Conservation (phyloP, 495 filamentous ascomycete species). For the Talaromyces thailandensis region DNA sequence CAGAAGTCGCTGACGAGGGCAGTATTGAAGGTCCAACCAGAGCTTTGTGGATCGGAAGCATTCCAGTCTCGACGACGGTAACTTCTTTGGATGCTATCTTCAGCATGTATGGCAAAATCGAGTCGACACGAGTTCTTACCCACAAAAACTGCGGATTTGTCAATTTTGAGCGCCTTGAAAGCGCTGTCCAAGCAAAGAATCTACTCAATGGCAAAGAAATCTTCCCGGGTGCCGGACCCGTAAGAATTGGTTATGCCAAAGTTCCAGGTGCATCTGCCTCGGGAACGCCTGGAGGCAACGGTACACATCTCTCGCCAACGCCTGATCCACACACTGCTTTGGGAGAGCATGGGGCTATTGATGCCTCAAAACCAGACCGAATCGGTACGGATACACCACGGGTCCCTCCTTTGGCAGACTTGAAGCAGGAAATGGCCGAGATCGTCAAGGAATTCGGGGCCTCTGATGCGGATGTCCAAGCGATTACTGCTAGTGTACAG, state of each 20-base stretch:
- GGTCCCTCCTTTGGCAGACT: constrained; percentile 63
- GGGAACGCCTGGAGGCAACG: constrained; percentile 76
- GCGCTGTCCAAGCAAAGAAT: constrained; percentile 78
- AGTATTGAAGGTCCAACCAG: constrained; percentile 85
- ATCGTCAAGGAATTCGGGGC: constrained; percentile 90
- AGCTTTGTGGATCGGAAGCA: constrained; percentile 94
- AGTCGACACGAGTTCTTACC: constrained; percentile 86
- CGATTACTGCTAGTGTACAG: constrained; percentile 66
- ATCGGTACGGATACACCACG: constrained; percentile 45
- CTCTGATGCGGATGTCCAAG: constrained; percentile 62
- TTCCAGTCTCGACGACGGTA: constrained; percentile 93
- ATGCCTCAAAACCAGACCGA: constrained; percentile 17
- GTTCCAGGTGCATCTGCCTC: constrained; percentile 73
- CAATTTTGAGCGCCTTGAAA: constrained; percentile 86
- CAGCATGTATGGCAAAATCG: constrained; percentile 78
- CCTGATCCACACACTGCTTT: constrained; percentile 58
- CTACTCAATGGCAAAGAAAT: constrained; percentile 94
- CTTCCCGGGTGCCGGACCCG: constrained; percentile 91
- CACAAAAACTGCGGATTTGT: constrained; percentile 99
- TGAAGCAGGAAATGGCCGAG: constrained; percentile 70
- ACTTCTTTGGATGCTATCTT: constrained; percentile 92
- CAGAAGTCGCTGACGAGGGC: constrained; percentile 52
- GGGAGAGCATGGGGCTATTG: constrained; percentile 17
- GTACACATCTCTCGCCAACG: constrained; percentile 83
- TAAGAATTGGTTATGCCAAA: constrained; percentile 95